Evolutionary conservation across 2,329 filamentous ascomycete species (phyloP).

Genomic region (Orbilia brochopaga): DNA sequence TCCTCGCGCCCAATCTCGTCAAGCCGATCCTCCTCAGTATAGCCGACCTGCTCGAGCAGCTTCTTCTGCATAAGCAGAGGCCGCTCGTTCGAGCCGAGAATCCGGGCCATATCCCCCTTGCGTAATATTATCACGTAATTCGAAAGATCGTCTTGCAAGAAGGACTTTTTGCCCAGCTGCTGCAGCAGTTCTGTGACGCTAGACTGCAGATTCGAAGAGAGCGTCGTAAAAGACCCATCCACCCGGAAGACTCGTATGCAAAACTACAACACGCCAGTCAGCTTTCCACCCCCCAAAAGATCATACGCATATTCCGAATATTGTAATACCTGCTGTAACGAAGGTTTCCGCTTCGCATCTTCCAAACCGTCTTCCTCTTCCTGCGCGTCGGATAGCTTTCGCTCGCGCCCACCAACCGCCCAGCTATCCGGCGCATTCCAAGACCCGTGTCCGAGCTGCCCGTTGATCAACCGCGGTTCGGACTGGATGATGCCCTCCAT

Average conservation of each 20-base stretch:
- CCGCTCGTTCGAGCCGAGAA: conserved; percentile 77
- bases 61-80: conserved; percentile 91
- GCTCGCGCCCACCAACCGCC: conserved; percentile 84
- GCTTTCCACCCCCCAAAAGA: neutral
- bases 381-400: conserved; percentile 56
- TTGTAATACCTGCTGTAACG: conserved; percentile 51
- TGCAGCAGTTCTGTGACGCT: conserved; percentile 84
- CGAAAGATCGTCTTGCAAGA: conserved; percentile 83
- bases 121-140: conserved; percentile 96
- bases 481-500: conserved; percentile 88
- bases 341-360: conserved; percentile 52
- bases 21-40: conserved; percentile 81
- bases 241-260: conserved; percentile 95
- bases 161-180: conserved; percentile 94
- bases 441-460: conserved; percentile 56
- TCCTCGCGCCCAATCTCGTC: conserved; percentile 96
- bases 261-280: conserved; percentile 61
- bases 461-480: conserved; percentile 18
- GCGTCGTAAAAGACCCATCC: conserved; percentile 90
- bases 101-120: conserved; percentile 85
- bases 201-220: conserved; percentile 82
- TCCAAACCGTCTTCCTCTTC: conserved; percentile 49
- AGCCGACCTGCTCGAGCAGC: conserved; percentile 88
- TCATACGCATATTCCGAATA: neutral
- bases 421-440: conserved; percentile 98